Evolutionary conservation across 2,329 filamentous ascomycete genomes (phyloP).

Genomic region (Diplocarpon rosae): DNA sequence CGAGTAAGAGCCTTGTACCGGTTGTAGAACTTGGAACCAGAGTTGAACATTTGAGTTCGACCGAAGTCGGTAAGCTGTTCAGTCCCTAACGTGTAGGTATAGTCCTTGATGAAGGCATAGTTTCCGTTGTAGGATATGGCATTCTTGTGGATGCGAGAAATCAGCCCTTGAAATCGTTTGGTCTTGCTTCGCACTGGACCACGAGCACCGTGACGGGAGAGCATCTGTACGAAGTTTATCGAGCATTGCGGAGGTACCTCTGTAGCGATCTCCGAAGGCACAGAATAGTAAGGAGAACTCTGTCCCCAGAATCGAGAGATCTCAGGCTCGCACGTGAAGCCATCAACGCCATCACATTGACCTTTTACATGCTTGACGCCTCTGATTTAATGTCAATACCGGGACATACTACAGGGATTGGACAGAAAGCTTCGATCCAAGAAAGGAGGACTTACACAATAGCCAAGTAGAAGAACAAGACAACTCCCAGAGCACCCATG

Average conservation of each 20-base stretch:
- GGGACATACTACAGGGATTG: neutral
- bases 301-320: constrained; percentile 57
- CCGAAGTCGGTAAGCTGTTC: constrained; percentile 62
- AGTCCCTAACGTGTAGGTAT: constrained; percentile 58
- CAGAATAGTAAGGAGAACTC: constrained; percentile 75
- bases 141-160: constrained; percentile 52
- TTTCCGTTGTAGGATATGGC: constrained; percentile 46
- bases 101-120: constrained; percentile 61
- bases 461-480: constrained; percentile 19
- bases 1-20: constrained; percentile 57
- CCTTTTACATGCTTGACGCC: constrained; percentile 3
- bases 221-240: constrained; percentile 67
- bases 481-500: constrained; percentile 10
- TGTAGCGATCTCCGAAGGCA: constrained; percentile 54
- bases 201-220: constrained; percentile 77
- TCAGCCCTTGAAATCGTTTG: constrained; percentile 47
- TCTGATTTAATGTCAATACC: constrained; percentile 1
- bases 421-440: neutral
- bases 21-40: constrained; percentile 63
- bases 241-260: constrained; percentile 54
- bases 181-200: constrained; percentile 66
- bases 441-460: constrained; percentile 13
- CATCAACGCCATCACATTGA: constrained; percentile 24
- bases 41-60: constrained; percentile 58
- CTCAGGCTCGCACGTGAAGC: constrained; percentile 25